Percentiles rank a stretch among this genome's conserved stretches.
Conservation (phyloP, 306 rosid species). For the Glycine tomentella region DNA sequence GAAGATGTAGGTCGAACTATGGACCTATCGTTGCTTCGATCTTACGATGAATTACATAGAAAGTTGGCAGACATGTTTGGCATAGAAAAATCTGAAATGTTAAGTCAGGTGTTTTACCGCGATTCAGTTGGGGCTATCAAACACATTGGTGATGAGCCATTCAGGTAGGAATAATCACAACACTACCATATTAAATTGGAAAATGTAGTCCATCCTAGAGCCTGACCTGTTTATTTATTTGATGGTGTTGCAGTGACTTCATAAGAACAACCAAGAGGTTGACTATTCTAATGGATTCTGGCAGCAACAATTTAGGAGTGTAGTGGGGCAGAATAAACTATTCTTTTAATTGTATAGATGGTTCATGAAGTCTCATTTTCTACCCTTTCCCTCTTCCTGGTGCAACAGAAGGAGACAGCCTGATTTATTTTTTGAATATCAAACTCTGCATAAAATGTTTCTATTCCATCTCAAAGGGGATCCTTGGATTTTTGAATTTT, state of each 20-base stretch:
- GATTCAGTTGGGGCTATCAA: slow-evolving; percentile 70
- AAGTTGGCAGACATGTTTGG: slow-evolving; percentile 80
- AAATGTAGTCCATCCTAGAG: slow-evolving; percentile 1
- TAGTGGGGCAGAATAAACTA: slow-evolving; percentile 51
- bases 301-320: slow-evolving; percentile 72
- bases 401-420: neutral
- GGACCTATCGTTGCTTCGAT: slow-evolving; percentile 70
- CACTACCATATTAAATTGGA: slow-evolving; percentile 19
- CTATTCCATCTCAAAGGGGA: slow-evolving; percentile 37
- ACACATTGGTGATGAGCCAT: slow-evolving; percentile 80
- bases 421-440: slow-evolving; percentile 49
- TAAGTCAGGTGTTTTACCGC: slow-evolving; percentile 67
- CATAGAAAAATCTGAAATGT: slow-evolving; percentile 69
- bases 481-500: slow-evolving; percentile 44
- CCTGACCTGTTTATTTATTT: slow-evolving; percentile 35
- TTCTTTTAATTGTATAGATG: slow-evolving; percentile 68
- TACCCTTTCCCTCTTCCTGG: slow-evolving; percentile 32
- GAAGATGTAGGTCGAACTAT: slow-evolving; percentile 79
- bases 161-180: slow-evolving; percentile 55
- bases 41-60: slow-evolving; percentile 68
- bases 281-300: slow-evolving; percentile 83
- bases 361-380: slow-evolving; percentile 42
- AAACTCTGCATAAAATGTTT: slow-evolving; percentile 36
- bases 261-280: slow-evolving; percentile 74
- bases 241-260: slow-evolving; percentile 71